Conservation (phyloP, 306 rosid species). For the Dalbergia oliveri region DNA sequence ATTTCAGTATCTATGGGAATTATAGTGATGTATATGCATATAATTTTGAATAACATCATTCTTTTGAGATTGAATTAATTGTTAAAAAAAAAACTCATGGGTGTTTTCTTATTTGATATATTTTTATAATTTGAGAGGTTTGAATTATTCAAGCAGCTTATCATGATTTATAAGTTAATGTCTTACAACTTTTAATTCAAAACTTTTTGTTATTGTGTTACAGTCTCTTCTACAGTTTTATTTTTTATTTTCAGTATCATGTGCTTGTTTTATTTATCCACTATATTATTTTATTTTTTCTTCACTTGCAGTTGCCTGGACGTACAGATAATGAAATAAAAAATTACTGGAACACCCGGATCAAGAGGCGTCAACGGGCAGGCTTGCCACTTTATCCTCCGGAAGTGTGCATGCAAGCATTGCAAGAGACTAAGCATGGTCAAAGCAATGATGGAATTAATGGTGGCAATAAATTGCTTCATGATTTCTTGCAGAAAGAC, state of each 20-base stretch:
- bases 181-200: conserved; percentile 20
- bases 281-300: conserved; percentile 33
- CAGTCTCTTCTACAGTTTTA: conserved; percentile 17
- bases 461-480: conserved; percentile 56
- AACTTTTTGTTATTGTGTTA: conserved; percentile 11
- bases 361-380: conserved; percentile 90
- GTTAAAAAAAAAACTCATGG: not conserved
- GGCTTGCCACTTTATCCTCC: conserved; percentile 95
- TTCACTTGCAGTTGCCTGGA: conserved; percentile 83
- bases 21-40: conserved; percentile 8
- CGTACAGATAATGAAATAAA: conserved; percentile 99
- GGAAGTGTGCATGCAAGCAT: conserved; percentile 68
- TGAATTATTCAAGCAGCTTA: conserved; percentile 30
- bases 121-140: not conserved
- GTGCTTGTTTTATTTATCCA: conserved; percentile 18
- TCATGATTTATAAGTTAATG: not conserved
- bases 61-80: conserved; percentile 34
- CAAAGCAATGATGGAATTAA: conserved; percentile 58
- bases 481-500: conserved; percentile 58
- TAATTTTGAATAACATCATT: conserved; percentile 23
- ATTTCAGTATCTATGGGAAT: conserved; percentile 15
- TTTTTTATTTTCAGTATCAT: conserved; percentile 33
- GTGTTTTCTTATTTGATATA: not conserved
- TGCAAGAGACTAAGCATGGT: conserved; percentile 62
- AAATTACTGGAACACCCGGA: conserved; percentile 98